phyloP scores from a whole-genome alignment of 179 eudicot species.

The Beta corolliflora region DNA sequence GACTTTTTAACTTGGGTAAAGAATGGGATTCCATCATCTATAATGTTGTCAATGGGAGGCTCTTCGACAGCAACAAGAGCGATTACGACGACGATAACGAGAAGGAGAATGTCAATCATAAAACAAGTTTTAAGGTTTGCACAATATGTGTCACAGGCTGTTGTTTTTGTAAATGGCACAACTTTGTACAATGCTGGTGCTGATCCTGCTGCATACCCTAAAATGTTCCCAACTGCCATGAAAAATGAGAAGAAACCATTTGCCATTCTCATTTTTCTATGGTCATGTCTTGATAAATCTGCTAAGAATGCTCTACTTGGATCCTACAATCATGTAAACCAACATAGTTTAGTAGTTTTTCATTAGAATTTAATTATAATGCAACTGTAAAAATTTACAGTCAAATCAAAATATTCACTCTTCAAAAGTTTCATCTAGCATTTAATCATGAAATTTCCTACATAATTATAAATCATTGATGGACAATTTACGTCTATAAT shows the following conservation, averaged over 20 bases:
- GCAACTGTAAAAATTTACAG: too few relatives aligned
- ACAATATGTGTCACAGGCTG: conserved; percentile 44
- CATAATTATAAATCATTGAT: too few relatives aligned
- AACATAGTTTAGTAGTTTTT: background rate
- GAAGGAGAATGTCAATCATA: conserved; percentile 34
- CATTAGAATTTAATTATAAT: too few relatives aligned
- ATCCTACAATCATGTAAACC: conserved; percentile 23
- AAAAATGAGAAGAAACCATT: conserved; percentile 54
- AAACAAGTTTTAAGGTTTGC: conserved; percentile 54
- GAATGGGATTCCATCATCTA: conserved; percentile 29
- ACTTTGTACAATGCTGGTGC: conserved; percentile 23
- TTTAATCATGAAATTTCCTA: too few relatives aligned
- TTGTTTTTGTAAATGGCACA: conserved; percentile 37
- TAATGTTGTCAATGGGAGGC: conserved; percentile 4
- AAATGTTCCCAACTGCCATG: conserved; percentile 45
- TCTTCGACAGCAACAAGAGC: conserved; percentile 29
- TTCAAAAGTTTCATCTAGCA: too few relatives aligned
- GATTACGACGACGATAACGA: conserved; percentile 17
- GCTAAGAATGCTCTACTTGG: conserved; percentile 49
- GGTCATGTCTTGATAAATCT: conserved; percentile 38
- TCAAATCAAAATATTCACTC: background rate
- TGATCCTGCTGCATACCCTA: conserved; percentile 50
- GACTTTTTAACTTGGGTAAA: conserved; percentile 32
- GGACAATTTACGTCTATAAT: too few relatives aligned
- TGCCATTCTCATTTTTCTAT: conserved; percentile 40